Percentiles rank a stretch among this genome's conserved stretches.
Conservation (phyloP, 306 rosid genomes). For the Sicyos baderoa region DNA sequence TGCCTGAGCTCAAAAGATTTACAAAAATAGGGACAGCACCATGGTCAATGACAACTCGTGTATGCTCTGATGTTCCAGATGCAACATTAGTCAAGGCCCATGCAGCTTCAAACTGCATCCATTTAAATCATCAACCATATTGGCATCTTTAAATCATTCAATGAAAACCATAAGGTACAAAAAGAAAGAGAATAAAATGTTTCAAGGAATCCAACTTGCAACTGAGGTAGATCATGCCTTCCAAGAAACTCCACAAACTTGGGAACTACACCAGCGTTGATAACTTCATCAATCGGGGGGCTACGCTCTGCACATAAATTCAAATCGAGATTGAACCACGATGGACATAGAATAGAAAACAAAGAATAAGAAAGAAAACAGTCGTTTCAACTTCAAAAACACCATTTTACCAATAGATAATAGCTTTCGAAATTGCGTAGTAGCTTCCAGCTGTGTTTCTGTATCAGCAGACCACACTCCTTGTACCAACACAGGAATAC, state of each 20-base stretch:
- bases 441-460: slow-evolving; percentile 46
- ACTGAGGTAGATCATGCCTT: slow-evolving; percentile 64
- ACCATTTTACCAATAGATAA: slow-evolving; percentile 43
- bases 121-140: background rate
- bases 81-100: slow-evolving; percentile 63
- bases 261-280: slow-evolving; percentile 65
- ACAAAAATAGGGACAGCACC: slow-evolving; percentile 61
- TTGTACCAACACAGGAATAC: slow-evolving; percentile 51
- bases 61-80: slow-evolving; percentile 58
- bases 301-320: slow-evolving; percentile 36
- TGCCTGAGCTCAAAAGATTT: slow-evolving; percentile 45
- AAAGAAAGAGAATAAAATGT: background rate
- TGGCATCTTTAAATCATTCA: slow-evolving; percentile 4
- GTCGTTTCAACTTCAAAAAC: background rate
- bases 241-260: slow-evolving; percentile 57
- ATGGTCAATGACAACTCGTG: slow-evolving; percentile 46
- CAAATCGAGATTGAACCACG: slow-evolving; percentile 13
- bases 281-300: slow-evolving; percentile 72
- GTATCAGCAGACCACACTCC: slow-evolving; percentile 48
- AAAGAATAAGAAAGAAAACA: background rate
- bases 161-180: slow-evolving; percentile 3
- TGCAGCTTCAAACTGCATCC: slow-evolving; percentile 61
- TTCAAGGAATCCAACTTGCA: slow-evolving; percentile 40
- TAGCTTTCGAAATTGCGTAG: slow-evolving; percentile 49
- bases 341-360: background rate